Percentiles rank a stretch among this genome's conserved stretches.
Conservation (phyloP, 164 flowering plant genomes). For the Tetrastigma voinierianum region DNA sequence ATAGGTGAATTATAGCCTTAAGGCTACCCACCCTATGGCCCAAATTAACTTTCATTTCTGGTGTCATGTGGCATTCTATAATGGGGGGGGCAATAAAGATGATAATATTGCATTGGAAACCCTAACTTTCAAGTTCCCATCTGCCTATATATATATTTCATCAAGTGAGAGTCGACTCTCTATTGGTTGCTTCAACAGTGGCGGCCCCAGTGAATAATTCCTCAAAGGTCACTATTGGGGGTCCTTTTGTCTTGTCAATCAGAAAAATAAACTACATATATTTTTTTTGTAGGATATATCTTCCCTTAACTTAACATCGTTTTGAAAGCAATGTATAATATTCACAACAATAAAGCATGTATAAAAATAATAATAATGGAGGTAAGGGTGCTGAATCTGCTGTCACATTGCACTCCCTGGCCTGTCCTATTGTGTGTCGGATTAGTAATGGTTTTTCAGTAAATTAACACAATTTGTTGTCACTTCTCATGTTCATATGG, state of each 20-base stretch:
- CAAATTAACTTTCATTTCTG: slow-evolving; percentile 6
- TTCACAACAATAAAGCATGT: too few species aligned
- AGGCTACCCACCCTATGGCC: background rate
- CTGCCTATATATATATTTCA: background rate
- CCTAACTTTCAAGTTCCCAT: slow-evolving; percentile 2
- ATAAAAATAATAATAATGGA: too few species aligned
- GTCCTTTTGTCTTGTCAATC: too few species aligned
- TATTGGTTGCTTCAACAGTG: background rate
- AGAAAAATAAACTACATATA: too few species aligned
- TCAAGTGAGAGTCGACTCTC: slow-evolving; percentile 1
- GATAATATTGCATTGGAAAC: slow-evolving; percentile 13
- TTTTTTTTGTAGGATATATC: too few species aligned
- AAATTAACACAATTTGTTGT: background rate
- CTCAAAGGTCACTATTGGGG: too few species aligned
- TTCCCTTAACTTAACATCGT: too few species aligned
- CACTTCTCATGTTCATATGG: background rate
- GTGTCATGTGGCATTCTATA: slow-evolving; percentile 3
- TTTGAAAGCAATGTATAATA: too few species aligned
- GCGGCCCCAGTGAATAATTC: background rate
- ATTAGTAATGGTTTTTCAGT: background rate
- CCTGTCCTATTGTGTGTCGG: slow-evolving; percentile 9
- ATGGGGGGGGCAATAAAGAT: background rate
- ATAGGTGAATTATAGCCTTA: slow-evolving; percentile 9
- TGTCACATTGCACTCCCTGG: background rate
- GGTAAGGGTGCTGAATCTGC: too few species aligned